These are phyloP conservation scores for Irpex lacteus DNA, from an alignment of 1,284 basidiomycete species.

Conservation along the genomic window DNA sequence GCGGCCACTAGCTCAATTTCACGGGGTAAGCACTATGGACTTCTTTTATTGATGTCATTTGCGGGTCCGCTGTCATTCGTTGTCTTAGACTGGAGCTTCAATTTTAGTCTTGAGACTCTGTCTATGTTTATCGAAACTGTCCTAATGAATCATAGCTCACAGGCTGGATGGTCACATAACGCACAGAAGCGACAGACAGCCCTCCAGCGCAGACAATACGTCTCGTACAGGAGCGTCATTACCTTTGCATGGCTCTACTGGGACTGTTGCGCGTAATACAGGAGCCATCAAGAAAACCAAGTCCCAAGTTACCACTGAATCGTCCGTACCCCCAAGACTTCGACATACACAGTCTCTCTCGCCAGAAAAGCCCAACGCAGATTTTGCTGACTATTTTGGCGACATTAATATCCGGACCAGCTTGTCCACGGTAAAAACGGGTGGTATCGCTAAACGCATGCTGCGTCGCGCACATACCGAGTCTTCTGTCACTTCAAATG, in stretches of 20 bases:
- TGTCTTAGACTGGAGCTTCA: too few relatives aligned
- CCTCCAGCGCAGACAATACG: not conserved
- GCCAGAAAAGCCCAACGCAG: not conserved
- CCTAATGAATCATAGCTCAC: not conserved
- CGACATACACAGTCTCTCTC: not conserved
- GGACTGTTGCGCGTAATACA: not conserved
- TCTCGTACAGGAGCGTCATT: not conserved
- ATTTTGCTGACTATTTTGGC: not conserved
- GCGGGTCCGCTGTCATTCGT: too few relatives aligned
- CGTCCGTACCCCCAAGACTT: not conserved
- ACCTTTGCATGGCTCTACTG: not conserved
- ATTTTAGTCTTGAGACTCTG: not conserved
- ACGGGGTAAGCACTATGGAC: not conserved
- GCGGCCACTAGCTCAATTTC: not conserved
- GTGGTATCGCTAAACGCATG: slow-evolving; percentile 42
- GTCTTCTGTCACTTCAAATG: slow-evolving; percentile 36
- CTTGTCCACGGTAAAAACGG: slow-evolving; percentile 11
- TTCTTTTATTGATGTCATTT: not conserved
- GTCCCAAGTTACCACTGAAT: not conserved
- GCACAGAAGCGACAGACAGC: not conserved
- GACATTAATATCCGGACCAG: not conserved
- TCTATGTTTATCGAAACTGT: not conserved
- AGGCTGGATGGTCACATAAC: not conserved
- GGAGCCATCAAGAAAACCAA: not conserved
- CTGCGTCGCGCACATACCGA: slow-evolving; percentile 52